phyloP scores from a whole-genome alignment of 2,329 filamentous ascomycete genomes.

The Apiospora marii region DNA sequence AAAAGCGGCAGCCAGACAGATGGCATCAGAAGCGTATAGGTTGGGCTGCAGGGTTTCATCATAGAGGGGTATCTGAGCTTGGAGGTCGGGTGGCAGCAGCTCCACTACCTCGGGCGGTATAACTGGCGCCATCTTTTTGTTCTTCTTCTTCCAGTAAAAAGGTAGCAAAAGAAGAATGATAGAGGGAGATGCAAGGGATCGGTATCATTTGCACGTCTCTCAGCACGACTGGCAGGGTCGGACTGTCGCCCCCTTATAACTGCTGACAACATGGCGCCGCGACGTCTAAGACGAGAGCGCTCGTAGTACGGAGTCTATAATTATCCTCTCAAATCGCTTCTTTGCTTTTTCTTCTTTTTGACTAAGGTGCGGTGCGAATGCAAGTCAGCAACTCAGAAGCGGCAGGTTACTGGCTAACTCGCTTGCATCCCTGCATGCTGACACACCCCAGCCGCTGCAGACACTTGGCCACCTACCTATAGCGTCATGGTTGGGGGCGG shows the following conservation, averaged over 20 bases:
- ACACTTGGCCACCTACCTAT: too few species aligned
- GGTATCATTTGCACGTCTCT: not conserved
- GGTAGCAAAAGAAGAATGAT: not conserved
- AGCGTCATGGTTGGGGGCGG: too few species aligned
- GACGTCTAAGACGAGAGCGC: not conserved
- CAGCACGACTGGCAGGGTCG: not conserved
- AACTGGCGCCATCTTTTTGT: not conserved
- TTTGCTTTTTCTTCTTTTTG: too few species aligned
- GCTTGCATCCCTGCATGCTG: too few species aligned
- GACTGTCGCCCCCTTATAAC: not conserved
- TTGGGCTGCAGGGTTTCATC: slow-evolving; percentile 21
- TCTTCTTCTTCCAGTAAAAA: too few species aligned
- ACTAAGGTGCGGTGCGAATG: too few species aligned
- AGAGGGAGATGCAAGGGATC: not conserved
- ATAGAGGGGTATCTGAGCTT: slow-evolving; percentile 57
- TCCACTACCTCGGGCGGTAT: slow-evolving; percentile 9
- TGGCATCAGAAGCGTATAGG: not conserved
- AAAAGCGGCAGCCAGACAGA: not conserved
- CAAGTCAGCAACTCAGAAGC: too few species aligned
- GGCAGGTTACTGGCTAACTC: too few species aligned
- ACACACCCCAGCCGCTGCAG: too few species aligned
- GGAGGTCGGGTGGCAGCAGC: slow-evolving; percentile 62
- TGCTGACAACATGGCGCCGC: not conserved
- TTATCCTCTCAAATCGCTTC: too few species aligned
- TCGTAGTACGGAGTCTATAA: too few species aligned